Evolutionary conservation across 106 monocot species (phyloP).

Genomic region (Gastrodia elata): DNA sequence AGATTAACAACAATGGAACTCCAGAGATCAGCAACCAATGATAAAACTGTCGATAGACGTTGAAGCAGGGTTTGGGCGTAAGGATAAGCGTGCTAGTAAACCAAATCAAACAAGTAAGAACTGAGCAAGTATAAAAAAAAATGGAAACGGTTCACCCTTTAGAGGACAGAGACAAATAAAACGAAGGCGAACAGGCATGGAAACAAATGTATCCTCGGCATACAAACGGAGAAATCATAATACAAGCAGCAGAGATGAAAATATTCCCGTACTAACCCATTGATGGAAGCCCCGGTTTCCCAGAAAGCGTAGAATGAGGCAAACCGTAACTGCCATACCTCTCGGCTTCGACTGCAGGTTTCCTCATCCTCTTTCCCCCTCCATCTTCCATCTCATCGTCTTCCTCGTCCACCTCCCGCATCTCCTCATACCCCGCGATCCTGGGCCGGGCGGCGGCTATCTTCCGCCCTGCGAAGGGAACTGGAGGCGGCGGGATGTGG

Average conservation of each 20-base stretch:
- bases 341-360: not conserved
- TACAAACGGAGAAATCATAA: not conserved
- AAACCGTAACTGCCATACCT: not conserved
- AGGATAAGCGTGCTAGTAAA: no score
- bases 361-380: conserved; percentile 10
- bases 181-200: not conserved
- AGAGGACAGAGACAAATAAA: not conserved
- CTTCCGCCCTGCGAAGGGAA: conserved; percentile 2
- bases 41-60: no score
- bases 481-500: conserved; percentile 4
- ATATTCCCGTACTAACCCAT: conserved; percentile 3
- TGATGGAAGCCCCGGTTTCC: conserved; percentile 4
- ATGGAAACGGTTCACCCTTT: not conserved
- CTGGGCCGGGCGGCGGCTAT: not conserved
- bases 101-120: not conserved
- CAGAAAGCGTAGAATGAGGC: not conserved
- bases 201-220: not conserved
- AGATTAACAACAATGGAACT: no score
- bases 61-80: no score
- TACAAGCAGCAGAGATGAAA: not conserved
- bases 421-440: conserved; percentile 16
- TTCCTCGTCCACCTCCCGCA: conserved; percentile 21
- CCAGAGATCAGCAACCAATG: no score
- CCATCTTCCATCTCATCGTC: conserved; percentile 6
- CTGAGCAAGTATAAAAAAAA: not conserved